phyloP scores from a whole-genome alignment of 2,329 filamentous ascomycete genomes.

The Zasmidium cellare region DNA sequence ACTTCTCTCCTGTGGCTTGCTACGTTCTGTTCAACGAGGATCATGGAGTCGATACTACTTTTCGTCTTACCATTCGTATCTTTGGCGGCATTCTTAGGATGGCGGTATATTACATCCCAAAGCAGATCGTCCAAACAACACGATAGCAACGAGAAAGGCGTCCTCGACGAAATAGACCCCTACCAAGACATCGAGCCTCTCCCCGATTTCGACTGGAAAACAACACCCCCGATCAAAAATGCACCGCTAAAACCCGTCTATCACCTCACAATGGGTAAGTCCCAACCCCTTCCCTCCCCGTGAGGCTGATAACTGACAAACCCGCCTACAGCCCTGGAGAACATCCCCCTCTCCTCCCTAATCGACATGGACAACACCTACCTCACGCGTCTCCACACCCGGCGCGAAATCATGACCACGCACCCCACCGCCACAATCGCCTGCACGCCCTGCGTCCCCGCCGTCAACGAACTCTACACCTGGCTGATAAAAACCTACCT shows the following conservation, averaged over 20 bases:
- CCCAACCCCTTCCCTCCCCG: neutral
- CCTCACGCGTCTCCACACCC: constrained; percentile 50
- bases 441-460: constrained; percentile 41
- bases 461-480: constrained; percentile 58
- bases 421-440: constrained; percentile 44
- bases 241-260: constrained; percentile 63
- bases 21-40: neutral
- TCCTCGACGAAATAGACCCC: constrained; percentile 22
- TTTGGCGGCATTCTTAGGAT: neutral
- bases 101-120: neutral
- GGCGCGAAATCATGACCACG: constrained; percentile 48
- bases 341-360: constrained; percentile 53
- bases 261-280: constrained; percentile 63
- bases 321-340: constrained; percentile 54
- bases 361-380: constrained; percentile 63
- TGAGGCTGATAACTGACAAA: neutral
- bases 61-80: neutral
- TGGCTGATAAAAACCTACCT: constrained; percentile 58
- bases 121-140: neutral
- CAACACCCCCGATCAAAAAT: constrained; percentile 53
- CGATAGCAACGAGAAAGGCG: neutral
- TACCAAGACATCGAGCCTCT: constrained; percentile 50
- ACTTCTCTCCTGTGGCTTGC: neutral
- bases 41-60: neutral
- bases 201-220: constrained; percentile 51